These are phyloP conservation scores for Ascochyta pisi DNA, from an alignment of 2,329 filamentous ascomycete species.

Conservation along the genomic window DNA sequence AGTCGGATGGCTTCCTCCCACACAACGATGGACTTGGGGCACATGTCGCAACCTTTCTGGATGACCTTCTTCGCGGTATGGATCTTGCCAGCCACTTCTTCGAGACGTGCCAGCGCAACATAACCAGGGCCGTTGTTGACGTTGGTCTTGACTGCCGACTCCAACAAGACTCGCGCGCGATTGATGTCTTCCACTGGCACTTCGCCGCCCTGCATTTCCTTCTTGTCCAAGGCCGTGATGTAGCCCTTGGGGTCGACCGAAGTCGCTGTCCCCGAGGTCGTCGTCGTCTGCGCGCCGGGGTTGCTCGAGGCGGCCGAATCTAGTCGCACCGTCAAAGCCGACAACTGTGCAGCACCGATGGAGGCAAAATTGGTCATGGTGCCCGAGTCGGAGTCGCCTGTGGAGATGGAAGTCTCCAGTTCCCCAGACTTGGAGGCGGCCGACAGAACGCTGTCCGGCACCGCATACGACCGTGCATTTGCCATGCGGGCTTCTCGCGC, in stretches of 20 bases:
- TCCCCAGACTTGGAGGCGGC: conserved; percentile 81
- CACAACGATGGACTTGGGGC: conserved; percentile 90
- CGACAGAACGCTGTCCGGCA: conserved; percentile 93
- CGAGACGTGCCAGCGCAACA: conserved; percentile 91
- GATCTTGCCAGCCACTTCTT: conserved; percentile 90
- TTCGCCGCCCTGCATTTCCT: conserved; percentile 78
- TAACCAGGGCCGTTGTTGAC: conserved; percentile 93
- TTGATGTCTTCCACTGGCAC: conserved; percentile 88
- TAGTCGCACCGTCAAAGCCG: conserved; percentile 90
- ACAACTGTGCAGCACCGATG: conserved; percentile 94
- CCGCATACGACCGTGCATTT: conserved; percentile 79
- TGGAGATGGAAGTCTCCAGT: conserved; percentile 82
- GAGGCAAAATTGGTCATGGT: conserved; percentile 98
- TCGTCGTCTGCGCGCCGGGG: conserved; percentile 69
- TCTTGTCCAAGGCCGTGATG: conserved; percentile 86
- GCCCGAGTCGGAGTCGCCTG: conserved; percentile 72
- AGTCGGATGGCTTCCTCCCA: conserved; percentile 97
- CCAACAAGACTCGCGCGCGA: conserved; percentile 87
- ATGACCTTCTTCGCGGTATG: conserved; percentile 90
- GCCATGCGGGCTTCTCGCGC: conserved; percentile 80
- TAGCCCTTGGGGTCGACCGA: conserved; percentile 96
- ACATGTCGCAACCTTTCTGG: conserved; percentile 84
- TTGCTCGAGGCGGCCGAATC: conserved; percentile 80
- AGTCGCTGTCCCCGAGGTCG: conserved; percentile 76
- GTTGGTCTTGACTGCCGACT: conserved; percentile 97